These are phyloP conservation scores for Clonostachys sp. DNA, from an alignment of 2,329 filamentous ascomycete species.

Conservation along the genomic window DNA sequence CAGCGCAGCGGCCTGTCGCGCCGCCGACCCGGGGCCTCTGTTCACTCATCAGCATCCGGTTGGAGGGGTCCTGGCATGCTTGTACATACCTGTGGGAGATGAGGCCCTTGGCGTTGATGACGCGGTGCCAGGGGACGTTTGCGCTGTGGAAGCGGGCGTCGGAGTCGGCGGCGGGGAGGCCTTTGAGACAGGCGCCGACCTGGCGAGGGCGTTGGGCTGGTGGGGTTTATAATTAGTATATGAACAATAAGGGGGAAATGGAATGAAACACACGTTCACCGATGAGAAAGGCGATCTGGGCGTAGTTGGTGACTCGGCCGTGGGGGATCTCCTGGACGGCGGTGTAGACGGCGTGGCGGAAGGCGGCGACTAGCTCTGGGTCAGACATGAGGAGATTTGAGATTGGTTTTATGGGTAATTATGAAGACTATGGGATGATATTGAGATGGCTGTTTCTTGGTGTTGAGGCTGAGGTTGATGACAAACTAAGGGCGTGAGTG, in stretches of 20 bases:
- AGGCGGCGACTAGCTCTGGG: slow-evolving; percentile 69
- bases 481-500: not conserved
- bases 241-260: not conserved
- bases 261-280: slow-evolving; percentile 60
- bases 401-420: too few relatives aligned
- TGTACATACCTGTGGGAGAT: slow-evolving; percentile 72
- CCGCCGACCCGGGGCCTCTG: not conserved
- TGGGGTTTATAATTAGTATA: not conserved
- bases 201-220: slow-evolving; percentile 71
- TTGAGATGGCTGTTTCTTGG: too few relatives aligned
- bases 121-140: slow-evolving; percentile 92
- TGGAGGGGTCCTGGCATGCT: too few relatives aligned
- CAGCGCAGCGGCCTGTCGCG: slow-evolving; percentile 43
- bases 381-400: slow-evolving; percentile 48
- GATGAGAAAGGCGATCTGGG: slow-evolving; percentile 69
- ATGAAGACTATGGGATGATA: too few relatives aligned
- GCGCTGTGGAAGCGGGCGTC: slow-evolving; percentile 58
- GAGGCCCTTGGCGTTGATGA: slow-evolving; percentile 80
- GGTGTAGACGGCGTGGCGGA: slow-evolving; percentile 73
- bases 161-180: slow-evolving; percentile 53
- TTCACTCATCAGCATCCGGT: not conserved
- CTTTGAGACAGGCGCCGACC: slow-evolving; percentile 86
- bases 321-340: slow-evolving; percentile 81
- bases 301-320: slow-evolving; percentile 85
- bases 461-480: not conserved